Percentiles rank a stretch among this genome's conserved stretches.
Evolutionary conservation across 2,329 filamentous ascomycete genomes (phyloP).

Genomic region (Ascomycota sp.): DNA sequence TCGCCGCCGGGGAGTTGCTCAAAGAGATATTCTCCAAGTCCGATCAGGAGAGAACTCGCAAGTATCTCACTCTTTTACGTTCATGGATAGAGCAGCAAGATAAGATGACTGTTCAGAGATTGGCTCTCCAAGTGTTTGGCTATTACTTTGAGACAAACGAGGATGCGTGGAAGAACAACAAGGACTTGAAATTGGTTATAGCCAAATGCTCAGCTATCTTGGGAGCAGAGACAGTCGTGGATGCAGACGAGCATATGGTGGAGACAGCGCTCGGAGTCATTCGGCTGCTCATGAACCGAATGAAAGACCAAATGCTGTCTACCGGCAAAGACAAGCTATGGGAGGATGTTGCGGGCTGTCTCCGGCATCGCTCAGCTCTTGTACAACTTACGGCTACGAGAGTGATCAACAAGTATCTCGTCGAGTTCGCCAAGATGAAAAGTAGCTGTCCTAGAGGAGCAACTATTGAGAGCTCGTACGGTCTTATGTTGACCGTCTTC

Average conservation of each 20-base stretch:
- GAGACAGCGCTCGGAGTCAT: slow-evolving; percentile 51
- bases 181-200: slow-evolving; percentile 43
- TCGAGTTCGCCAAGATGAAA: slow-evolving; percentile 48
- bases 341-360: slow-evolving; percentile 41
- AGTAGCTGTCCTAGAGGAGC: slow-evolving; percentile 23
- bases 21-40: slow-evolving; percentile 62
- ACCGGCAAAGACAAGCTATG: slow-evolving; percentile 42
- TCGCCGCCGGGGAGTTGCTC: slow-evolving; percentile 58
- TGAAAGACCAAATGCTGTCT: slow-evolving; percentile 41
- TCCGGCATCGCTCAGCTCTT: slow-evolving; percentile 48
- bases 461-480: slow-evolving; percentile 45
- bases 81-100: slow-evolving; percentile 57
- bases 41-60: slow-evolving; percentile 46
- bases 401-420: slow-evolving; percentile 55
- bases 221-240: slow-evolving; percentile 27
- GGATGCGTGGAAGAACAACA: slow-evolving; percentile 33
- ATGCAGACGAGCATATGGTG: slow-evolving; percentile 45
- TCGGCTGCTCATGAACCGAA: slow-evolving; percentile 41
- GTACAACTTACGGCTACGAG: slow-evolving; percentile 59
- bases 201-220: slow-evolving; percentile 30
- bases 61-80: slow-evolving; percentile 47
- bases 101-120: slow-evolving; percentile 45
- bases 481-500: slow-evolving; percentile 40
- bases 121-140: slow-evolving; percentile 60
- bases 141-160: slow-evolving; percentile 58